Base-by-base conservation (phyloP, 371 early-diverging fungal genomes). In the Syncephalastrum monosporum region DNA sequence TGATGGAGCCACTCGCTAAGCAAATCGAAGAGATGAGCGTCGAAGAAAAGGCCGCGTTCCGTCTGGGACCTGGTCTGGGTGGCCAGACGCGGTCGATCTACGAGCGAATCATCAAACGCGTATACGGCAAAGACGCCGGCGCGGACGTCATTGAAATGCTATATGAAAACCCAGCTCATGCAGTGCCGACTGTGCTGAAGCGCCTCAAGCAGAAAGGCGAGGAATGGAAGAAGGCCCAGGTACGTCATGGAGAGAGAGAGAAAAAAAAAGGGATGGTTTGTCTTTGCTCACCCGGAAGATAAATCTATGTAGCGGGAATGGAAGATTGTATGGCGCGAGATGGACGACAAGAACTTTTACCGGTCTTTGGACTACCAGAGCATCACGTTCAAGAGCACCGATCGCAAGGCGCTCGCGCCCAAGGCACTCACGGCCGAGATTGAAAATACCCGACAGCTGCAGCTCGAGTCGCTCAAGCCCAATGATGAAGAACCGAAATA, bases 161-260 rank as follows among this genome's bases (percentile, higher is more conserved):
- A 54, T 92, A 99, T 62, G 82, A 87, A 47, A 93, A 92, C 61
- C 98, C 99, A 2, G 86, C 89, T 0, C 88, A 89, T 6, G 92
- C 97, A 0, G 92, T 99, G 4, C 99, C 99, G 0, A 84, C 99
- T 19, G 91, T 99, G 16, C 79, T 99, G 21, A 91, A 88, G 69
- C 90, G 99, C 45, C 79, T 99, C 13, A 94, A 96, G 77, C 93
- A 94, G 64, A 97, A 98, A 65, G 96, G 97, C 66, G 96, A 96
- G 63, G 97, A 98, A 70, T 97, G 98, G 95, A 87, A 91, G 14
- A 57, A 69, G 3, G 70, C 75, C 1, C 78, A 75, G 61, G 42
- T 62, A 65, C 44, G 68, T 49, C 5, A 4, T 21, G 21, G 2
- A 21, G 21, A 21, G 21, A 21, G n/a, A n/a, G n/a, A 27, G 27